Evolutionary conservation across 2,329 filamentous ascomycete genomes (phyloP).

Genomic region (Lithohypha guttulata): DNA sequence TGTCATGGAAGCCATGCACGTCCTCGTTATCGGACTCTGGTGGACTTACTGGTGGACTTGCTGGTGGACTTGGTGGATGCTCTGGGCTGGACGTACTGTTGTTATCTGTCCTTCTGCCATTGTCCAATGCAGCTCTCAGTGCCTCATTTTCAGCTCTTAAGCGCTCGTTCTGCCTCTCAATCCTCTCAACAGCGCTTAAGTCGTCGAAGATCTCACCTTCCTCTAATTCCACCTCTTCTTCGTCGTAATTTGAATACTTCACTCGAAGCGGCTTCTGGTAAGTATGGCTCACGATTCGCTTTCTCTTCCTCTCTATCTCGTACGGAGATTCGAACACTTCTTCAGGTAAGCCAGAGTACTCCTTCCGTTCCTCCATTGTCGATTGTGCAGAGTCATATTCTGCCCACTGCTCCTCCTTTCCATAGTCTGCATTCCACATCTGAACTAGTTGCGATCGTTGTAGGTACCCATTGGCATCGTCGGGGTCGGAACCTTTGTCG

Average conservation of each 20-base stretch:
- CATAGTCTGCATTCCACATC: constrained; percentile 1
- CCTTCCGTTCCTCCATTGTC: background rate
- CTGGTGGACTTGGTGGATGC: background rate
- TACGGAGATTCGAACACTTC: background rate
- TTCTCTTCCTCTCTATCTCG: constrained; percentile 1
- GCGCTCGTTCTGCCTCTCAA: background rate
- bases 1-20: no score
- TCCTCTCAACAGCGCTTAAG: background rate
- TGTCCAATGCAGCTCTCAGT: background rate
- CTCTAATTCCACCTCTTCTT: background rate
- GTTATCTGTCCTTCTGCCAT: background rate
- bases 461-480: background rate
- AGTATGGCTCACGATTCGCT: background rate
- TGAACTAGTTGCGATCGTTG: background rate
- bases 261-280: background rate
- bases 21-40: background rate
- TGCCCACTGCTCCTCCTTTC: background rate
- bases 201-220: background rate
- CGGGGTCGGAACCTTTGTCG: background rate
- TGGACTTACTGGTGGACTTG: background rate
- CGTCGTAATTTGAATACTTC: background rate
- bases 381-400: constrained; percentile 2
- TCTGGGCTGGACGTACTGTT: no score
- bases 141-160: constrained; percentile 1
- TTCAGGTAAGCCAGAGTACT: background rate